phyloP scores from a whole-genome alignment of 306 rosid species.

The Luffa acutangula region DNA sequence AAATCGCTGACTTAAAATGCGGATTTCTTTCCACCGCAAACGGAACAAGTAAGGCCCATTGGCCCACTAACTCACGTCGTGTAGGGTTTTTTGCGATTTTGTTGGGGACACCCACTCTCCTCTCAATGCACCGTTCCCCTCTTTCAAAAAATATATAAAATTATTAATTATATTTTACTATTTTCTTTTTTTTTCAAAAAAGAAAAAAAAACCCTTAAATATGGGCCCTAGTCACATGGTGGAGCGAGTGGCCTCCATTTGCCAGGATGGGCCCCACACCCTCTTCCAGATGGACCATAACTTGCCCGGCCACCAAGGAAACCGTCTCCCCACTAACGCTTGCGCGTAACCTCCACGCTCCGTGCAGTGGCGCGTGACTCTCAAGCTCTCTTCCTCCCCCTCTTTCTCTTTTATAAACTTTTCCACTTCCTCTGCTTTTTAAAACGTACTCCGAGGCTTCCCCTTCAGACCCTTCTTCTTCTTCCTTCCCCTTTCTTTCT shows the following conservation, averaged over 20 bases:
- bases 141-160: background rate
- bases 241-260: background rate
- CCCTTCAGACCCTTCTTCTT: background rate
- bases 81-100: background rate
- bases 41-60: background rate
- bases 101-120: background rate
- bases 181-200: background rate
- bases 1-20: background rate
- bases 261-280: background rate
- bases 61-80: background rate
- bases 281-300: background rate
- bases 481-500: too few species aligned
- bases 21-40: background rate
- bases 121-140: background rate
- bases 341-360: background rate
- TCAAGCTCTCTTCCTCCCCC: background rate
- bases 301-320: background rate
- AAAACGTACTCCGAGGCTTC: constrained; percentile 1
- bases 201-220: background rate
- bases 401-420: background rate
- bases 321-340: constrained; percentile 4
- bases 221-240: constrained; percentile 3
- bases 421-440: constrained; percentile 1
- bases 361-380: background rate
- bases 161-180: background rate